Conservation (phyloP, 305 asterid species). For the Plantago lanceolata region DNA sequence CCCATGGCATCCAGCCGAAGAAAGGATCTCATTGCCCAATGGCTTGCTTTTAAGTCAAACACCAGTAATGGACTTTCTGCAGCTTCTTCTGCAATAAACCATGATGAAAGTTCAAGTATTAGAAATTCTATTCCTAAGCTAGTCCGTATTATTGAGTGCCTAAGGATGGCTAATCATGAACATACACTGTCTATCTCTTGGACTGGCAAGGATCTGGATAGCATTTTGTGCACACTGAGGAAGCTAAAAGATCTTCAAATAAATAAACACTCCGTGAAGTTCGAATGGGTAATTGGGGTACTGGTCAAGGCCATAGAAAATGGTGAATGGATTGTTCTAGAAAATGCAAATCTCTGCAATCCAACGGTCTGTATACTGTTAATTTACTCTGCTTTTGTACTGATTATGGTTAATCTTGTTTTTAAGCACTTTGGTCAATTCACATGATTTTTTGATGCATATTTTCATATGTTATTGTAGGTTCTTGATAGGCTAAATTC, state of each 20-base stretch:
- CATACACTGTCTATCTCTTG: conserved; percentile 49
- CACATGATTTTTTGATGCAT: conserved; percentile 7
- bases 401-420: conserved; percentile 7
- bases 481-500: conserved; percentile 98
- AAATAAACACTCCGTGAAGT: conserved; percentile 54
- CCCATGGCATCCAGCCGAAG: conserved; percentile 36
- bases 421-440: neutral
- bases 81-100: conserved; percentile 34
- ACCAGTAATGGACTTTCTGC: conserved; percentile 32
- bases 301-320: conserved; percentile 88
- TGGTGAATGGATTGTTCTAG: conserved; percentile 97
- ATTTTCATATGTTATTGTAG: conserved; percentile 37
- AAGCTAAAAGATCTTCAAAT: conserved; percentile 46
- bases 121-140: conserved; percentile 47
- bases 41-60: conserved; percentile 68
- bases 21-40: conserved; percentile 48
- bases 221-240: conserved; percentile 39
- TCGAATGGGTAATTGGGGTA: conserved; percentile 94
- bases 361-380: conserved; percentile 71
- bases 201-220: conserved; percentile 61
- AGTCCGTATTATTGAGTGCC: conserved; percentile 57
- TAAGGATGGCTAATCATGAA: conserved; percentile 40
- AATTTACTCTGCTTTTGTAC: conserved; percentile 11
- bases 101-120: conserved; percentile 39
- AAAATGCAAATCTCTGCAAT: conserved; percentile 97